These are phyloP conservation scores for Sordariomycetes sp. DNA, from an alignment of 2,329 filamentous ascomycete species.

Conservation along the genomic window DNA sequence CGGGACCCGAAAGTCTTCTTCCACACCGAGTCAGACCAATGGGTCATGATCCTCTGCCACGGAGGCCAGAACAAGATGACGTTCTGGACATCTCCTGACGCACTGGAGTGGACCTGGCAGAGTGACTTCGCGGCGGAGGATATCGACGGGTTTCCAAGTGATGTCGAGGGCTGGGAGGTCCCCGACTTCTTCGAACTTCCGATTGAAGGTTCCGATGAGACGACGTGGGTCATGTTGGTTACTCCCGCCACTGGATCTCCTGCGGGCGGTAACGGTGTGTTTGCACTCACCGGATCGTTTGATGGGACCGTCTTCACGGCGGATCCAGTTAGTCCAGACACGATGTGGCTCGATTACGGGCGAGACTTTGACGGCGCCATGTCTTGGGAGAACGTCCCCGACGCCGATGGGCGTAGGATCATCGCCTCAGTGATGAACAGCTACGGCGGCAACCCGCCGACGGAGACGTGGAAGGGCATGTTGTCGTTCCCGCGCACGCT, in stretches of 20 bases:
- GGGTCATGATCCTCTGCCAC: background rate
- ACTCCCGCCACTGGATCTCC: background rate
- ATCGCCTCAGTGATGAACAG: background rate
- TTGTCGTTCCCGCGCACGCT: background rate
- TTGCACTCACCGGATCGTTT: background rate
- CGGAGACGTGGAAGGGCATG: background rate
- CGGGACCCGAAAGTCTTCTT: constrained; percentile 1
- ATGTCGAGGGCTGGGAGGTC: background rate
- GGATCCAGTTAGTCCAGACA: background rate
- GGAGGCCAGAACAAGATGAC: background rate
- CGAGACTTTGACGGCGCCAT: background rate
- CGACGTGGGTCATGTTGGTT: background rate
- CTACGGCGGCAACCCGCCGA: background rate
- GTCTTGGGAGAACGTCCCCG: background rate
- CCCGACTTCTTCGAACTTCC: background rate
- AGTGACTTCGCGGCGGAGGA: background rate
- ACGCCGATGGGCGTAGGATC: background rate
- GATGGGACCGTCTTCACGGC: background rate
- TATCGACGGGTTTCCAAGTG: background rate
- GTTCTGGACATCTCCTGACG: background rate
- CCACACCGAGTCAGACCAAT: background rate
- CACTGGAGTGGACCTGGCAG: background rate
- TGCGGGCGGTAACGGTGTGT: background rate
- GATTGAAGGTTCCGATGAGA: background rate
- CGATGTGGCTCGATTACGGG: background rate